Conservation (phyloP, 2,329 filamentous ascomycete genomes). For the Pseudogymnoascus sp. region DNA sequence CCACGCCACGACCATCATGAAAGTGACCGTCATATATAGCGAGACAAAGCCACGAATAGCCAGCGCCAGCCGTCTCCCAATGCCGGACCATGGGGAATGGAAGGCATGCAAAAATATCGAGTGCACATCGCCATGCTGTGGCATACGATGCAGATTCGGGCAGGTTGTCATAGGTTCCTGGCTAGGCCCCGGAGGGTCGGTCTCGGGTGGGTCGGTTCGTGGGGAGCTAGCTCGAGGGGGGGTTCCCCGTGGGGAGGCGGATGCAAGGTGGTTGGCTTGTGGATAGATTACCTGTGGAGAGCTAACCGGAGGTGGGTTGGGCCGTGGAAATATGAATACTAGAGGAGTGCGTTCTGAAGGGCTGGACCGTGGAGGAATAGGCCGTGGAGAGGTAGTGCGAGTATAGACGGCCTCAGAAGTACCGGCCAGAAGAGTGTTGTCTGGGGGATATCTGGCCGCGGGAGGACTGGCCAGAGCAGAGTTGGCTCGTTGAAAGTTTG, state of each 20-base stretch:
- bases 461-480: not conserved
- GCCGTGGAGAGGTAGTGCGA: too few relatives aligned
- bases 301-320: not conserved
- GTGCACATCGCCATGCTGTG: slow-evolving; percentile 15
- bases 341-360: not conserved
- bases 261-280: too few relatives aligned
- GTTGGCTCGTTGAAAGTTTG: not conserved
- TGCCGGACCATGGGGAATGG: slow-evolving; percentile 28
- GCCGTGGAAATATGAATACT: not conserved
- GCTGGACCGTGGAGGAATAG: not conserved
- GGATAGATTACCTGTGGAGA: too few relatives aligned
- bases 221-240: not conserved
- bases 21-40: slow-evolving; percentile 20
- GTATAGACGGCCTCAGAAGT: not conserved
- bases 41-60: slow-evolving; percentile 21
- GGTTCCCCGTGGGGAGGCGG: not conserved
- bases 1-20: slow-evolving; percentile 21
- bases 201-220: too few relatives aligned
- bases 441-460: not conserved
- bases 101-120: slow-evolving; percentile 30
- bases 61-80: slow-evolving; percentile 25
- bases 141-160: not conserved
- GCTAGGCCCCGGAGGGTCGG: not conserved
- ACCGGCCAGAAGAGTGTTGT: too few relatives aligned
- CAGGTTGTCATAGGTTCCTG: slow-evolving; percentile 9